Percentiles rank a stretch among this genome's conserved stretches.
Conservation (phyloP, 208 protist species). For the Leptomonas seymouri region DNA sequence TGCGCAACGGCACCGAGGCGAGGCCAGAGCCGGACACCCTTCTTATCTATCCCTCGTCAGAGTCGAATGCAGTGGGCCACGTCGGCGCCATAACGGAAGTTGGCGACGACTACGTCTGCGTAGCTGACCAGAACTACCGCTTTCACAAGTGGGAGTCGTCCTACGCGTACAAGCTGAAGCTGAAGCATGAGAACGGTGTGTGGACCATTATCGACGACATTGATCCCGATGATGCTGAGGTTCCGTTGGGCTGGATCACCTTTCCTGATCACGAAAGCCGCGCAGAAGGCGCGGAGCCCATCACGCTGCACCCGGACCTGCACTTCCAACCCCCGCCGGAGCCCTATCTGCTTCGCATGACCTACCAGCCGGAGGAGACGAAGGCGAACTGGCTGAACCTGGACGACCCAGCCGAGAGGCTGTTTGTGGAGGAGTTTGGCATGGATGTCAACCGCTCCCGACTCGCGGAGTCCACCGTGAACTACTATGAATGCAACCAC, state of each 20-base stretch:
- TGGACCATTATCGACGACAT: constrained; percentile 77
- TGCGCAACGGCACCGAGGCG: constrained; percentile 61
- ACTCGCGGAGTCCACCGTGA: constrained; percentile 55
- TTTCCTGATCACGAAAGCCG: constrained; percentile 81
- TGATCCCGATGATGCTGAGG: constrained; percentile 50
- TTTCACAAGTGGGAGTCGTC: constrained; percentile 81
- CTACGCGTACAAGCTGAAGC: constrained; percentile 60
- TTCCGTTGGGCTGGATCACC: constrained; percentile 82
- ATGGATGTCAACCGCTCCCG: constrained; percentile 72
- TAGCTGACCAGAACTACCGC: constrained; percentile 88
- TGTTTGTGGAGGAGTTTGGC: constrained; percentile 84
- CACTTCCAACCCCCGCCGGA: constrained; percentile 47
- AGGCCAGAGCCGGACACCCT: constrained; percentile 80
- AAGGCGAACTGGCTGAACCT: constrained; percentile 80
- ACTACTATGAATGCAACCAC: constrained; percentile 84
- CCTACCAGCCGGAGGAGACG: constrained; percentile 47
- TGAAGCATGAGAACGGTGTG: constrained; percentile 51
- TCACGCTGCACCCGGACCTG: constrained; percentile 67
- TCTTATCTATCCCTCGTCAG: constrained; percentile 72
- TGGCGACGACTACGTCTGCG: constrained; percentile 79
- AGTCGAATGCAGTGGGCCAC: constrained; percentile 61
- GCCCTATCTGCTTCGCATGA: constrained; percentile 60
- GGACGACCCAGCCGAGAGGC: constrained; percentile 69
- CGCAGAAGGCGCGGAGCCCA: constrained; percentile 30
- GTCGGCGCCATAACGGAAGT: constrained; percentile 88